Conservation (phyloP, 768 basidiomycete genomes). For the Dacryopinax spathularia region DNA sequence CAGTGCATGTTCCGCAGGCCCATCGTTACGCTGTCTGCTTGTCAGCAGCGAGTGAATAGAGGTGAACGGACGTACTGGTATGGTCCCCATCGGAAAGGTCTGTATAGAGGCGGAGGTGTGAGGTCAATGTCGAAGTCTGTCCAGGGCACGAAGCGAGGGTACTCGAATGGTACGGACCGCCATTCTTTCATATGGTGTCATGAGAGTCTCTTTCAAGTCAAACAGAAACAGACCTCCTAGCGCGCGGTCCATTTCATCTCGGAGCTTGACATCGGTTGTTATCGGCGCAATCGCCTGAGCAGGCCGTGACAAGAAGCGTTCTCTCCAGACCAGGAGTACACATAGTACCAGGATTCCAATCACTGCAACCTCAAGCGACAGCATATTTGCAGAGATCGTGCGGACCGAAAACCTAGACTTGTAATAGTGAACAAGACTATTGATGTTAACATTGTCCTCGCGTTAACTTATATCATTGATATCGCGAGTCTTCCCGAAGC, state of each 20-base stretch:
- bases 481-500: too few relatives aligned
- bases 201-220: not conserved
- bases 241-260: not conserved
- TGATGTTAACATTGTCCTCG: too few relatives aligned
- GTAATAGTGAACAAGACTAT: too few relatives aligned
- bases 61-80: not conserved
- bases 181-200: not conserved
- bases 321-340: too few relatives aligned
- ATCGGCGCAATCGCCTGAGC: not conserved
- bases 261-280: not conserved
- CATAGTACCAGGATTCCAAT: too few relatives aligned
- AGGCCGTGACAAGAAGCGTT: not conserved
- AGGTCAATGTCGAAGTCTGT: slow-evolving; percentile 9
- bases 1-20: slow-evolving; percentile 52
- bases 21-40: slow-evolving; percentile 45
- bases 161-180: slow-evolving; percentile 4
- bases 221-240: not conserved
- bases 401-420: too few relatives aligned
- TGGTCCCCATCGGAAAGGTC: slow-evolving; percentile 18
- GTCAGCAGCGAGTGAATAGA: not conserved
- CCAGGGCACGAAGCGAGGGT: slow-evolving; percentile 7
- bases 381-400: too few relatives aligned
- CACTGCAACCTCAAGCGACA: too few relatives aligned
- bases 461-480: too few relatives aligned
- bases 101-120: slow-evolving; percentile 13